Evolutionary conservation across 495 filamentous ascomycete genomes (phyloP).

Genomic region (Aspergillus baeticus): DNA sequence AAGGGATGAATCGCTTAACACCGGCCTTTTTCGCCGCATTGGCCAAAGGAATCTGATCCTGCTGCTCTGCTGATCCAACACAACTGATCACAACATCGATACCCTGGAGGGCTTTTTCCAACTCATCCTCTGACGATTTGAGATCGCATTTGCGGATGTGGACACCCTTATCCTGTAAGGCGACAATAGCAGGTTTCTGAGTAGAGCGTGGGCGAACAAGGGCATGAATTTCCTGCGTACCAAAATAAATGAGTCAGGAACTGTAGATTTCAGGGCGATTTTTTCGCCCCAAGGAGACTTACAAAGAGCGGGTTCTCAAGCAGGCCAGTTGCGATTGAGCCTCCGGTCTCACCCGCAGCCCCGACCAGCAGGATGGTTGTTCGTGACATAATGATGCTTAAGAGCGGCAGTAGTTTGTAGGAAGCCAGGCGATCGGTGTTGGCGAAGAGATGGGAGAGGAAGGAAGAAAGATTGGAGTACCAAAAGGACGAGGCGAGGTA

Average conservation of each 20-base stretch:
- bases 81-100: slow-evolving; percentile 55
- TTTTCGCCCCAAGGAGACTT: slow-evolving; percentile 15
- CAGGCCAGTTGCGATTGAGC: slow-evolving; percentile 47
- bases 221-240: slow-evolving; percentile 45
- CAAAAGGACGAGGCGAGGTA: slow-evolving; percentile 6
- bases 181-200: slow-evolving; percentile 43
- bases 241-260: slow-evolving; percentile 5
- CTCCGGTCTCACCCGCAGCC: slow-evolving; percentile 49
- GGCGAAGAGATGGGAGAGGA: background rate
- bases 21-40: slow-evolving; percentile 55
- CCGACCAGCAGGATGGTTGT: slow-evolving; percentile 48
- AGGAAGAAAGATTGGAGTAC: background rate
- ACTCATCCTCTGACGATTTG: slow-evolving; percentile 42
- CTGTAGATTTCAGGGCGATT: background rate
- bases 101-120: slow-evolving; percentile 44
- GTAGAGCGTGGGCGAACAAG: slow-evolving; percentile 49
- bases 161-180: slow-evolving; percentile 45
- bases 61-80: slow-evolving; percentile 44
- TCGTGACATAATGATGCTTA: slow-evolving; percentile 34
- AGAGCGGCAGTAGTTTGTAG: slow-evolving; percentile 9
- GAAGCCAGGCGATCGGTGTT: slow-evolving; percentile 3
- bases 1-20: slow-evolving; percentile 59
- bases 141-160: slow-evolving; percentile 48
- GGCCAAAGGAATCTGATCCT: slow-evolving; percentile 52
- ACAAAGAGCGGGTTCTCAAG: slow-evolving; percentile 43